Evolutionary conservation across 2,329 filamentous ascomycete species (phyloP).

Genomic region (Aspergillus clavatus): DNA sequence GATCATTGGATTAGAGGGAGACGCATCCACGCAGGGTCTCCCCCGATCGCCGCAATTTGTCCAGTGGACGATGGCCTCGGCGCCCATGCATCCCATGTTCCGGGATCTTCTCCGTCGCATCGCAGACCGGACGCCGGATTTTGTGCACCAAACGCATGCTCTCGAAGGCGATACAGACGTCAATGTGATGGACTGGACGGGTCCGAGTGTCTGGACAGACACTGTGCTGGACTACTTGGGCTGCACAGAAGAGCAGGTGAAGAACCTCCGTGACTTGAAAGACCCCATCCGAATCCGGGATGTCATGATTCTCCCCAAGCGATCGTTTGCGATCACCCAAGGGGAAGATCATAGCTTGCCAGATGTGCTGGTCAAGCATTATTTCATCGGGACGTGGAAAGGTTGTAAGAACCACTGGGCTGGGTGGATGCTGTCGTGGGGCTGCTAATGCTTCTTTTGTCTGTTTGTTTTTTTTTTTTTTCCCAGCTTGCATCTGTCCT

Average conservation of each 20-base stretch:
- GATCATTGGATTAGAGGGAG: conserved; percentile 4
- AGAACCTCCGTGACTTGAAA: not conserved
- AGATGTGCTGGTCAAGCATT: conserved; percentile 6
- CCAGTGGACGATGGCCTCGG: conserved; percentile 5
- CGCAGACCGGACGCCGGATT: not conserved
- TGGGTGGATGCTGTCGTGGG: not conserved
- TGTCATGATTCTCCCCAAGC: conserved; percentile 1
- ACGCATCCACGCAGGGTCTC: conserved; percentile 2
- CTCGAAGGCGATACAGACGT: not conserved
- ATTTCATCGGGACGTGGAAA: conserved; percentile 7
- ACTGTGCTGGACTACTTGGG: conserved; percentile 2
- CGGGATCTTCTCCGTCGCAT: not conserved
- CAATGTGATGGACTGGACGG: conserved; percentile 5
- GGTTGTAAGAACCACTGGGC: not conserved
- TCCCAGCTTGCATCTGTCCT: no score
- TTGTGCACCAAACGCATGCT: not conserved
- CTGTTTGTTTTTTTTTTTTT: not conserved
- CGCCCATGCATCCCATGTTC: conserved; percentile 2
- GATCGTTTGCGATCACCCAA: conserved; percentile 2
- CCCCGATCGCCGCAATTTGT: conserved; percentile 7
- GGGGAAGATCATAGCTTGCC: conserved; percentile 3
- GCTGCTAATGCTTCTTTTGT: not conserved
- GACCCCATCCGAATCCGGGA: not conserved
- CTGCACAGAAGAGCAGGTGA: not conserved
- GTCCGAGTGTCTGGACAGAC: conserved; percentile 5